Percentiles rank a stretch among this genome's conserved stretches.
These are phyloP conservation scores for Fusarium pseudoanthophilum DNA, from an alignment of 2,329 filamentous ascomycete genomes.

Conservation along the genomic window DNA sequence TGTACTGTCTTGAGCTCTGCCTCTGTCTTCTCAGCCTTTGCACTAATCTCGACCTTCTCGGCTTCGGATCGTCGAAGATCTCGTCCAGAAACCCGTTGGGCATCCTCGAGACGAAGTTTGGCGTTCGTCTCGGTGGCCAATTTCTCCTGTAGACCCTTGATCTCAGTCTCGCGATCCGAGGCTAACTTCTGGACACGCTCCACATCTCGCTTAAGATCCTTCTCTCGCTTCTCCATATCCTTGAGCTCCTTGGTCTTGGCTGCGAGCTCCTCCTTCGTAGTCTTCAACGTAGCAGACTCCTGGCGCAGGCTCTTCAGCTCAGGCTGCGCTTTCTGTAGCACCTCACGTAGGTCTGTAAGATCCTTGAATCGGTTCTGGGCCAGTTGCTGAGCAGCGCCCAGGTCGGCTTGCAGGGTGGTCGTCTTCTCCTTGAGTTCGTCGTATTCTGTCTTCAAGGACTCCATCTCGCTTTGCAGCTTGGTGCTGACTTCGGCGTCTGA, in stretches of 20 bases:
- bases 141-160: conserved; percentile 81
- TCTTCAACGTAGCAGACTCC: conserved; percentile 80
- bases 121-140: conserved; percentile 78
- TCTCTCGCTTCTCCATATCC: conserved; percentile 83
- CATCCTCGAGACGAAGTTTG: conserved; percentile 81
- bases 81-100: conserved; percentile 76
- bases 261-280: conserved; percentile 78
- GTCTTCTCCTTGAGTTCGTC: conserved; percentile 78
- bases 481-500: conserved; percentile 57
- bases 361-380: conserved; percentile 91
- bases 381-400: conserved; percentile 86
- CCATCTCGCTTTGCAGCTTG: conserved; percentile 71
- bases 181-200: conserved; percentile 74
- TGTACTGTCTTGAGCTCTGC: conserved; percentile 77
- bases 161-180: conserved; percentile 79
- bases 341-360: conserved; percentile 79
- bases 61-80: conserved; percentile 82
- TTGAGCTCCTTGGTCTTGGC: conserved; percentile 70
- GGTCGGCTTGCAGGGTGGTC: conserved; percentile 78
- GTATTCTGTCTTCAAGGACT: conserved; percentile 62
- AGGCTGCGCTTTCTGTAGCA: conserved; percentile 85
- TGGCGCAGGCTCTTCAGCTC: conserved; percentile 83
- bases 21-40: conserved; percentile 75
- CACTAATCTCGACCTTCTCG: conserved; percentile 81
- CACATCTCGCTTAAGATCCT: conserved; percentile 81